Conservation (phyloP, 108 stramenopile species). For the Cyclotella baltica region DNA sequence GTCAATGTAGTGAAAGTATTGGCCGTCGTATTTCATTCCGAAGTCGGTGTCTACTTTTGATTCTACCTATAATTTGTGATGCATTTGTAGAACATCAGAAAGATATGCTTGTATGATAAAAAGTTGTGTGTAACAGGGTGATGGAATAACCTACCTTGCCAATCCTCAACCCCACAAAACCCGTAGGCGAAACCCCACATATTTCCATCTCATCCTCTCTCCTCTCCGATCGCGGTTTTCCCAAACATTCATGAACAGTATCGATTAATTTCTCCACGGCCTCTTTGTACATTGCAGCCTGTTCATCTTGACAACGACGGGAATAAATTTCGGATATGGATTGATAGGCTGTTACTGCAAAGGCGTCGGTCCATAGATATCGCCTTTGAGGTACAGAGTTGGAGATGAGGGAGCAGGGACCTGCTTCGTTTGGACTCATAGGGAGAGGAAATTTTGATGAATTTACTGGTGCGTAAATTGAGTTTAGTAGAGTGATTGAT, state of each 20-base stretch:
- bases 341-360: conserved; percentile 9
- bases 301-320: not conserved
- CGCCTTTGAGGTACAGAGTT: not conserved
- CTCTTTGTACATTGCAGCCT: not conserved
- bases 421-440: not conserved
- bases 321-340: not conserved
- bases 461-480: not conserved
- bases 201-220: conserved; percentile 7
- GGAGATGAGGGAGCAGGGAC: not conserved
- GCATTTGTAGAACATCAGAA: not conserved
- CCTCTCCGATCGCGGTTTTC: conserved; percentile 4
- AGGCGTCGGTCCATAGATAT: conserved; percentile 14
- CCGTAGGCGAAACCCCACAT: conserved; percentile 16
- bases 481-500: not conserved
- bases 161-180: conserved; percentile 31
- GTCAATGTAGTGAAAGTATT: conserved; percentile 34
- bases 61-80: conserved; percentile 4
- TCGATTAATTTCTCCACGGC: conserved; percentile 13
- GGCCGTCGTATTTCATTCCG: conserved; percentile 31
- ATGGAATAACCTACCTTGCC: conserved; percentile 10
- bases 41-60: conserved; percentile 20
- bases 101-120: not conserved
- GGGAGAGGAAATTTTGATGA: conserved; percentile 12
- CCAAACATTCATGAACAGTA: conserved; percentile 16
- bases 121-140: not conserved